These are phyloP conservation scores for Omphalotus olearius DNA, from an alignment of 1,284 basidiomycete genomes.

Conservation along the genomic window DNA sequence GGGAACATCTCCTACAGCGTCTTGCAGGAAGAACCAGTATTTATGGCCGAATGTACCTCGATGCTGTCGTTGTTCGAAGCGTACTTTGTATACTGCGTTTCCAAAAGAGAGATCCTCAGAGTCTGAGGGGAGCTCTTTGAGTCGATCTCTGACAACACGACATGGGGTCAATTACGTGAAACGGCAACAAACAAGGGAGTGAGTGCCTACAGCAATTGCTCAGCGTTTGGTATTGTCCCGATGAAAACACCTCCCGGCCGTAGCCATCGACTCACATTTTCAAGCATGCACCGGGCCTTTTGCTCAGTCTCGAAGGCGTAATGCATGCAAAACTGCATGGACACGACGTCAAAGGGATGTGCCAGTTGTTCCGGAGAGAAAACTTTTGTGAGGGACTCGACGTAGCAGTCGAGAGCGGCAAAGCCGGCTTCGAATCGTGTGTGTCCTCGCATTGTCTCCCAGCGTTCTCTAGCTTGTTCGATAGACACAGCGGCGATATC, in stretches of 20 bases:
- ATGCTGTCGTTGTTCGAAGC: conserved; percentile 70
- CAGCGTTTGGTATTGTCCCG: conserved; percentile 91
- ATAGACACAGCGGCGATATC: conserved; percentile 92
- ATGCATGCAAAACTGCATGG: conserved; percentile 99
- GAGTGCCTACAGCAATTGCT: conserved; percentile 66
- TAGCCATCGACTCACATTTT: conserved; percentile 84
- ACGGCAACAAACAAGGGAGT: conserved; percentile 9
- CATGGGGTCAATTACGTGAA: not conserved
- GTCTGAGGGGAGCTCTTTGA: conserved; percentile 60
- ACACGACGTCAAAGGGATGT: conserved; percentile 86
- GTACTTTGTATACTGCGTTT: conserved; percentile 86
- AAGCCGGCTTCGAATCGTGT: conserved; percentile 75
- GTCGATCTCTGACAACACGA: conserved; percentile 46
- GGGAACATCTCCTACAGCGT: conserved; percentile 95
- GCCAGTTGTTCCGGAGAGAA: conserved; percentile 59
- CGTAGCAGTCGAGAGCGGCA: conserved; percentile 87
- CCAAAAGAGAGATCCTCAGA: conserved; percentile 76
- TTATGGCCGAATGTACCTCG: conserved; percentile 81
- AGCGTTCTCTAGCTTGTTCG: conserved; percentile 80
- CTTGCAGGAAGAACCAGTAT: conserved; percentile 91
- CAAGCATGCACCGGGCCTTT: conserved; percentile 90
- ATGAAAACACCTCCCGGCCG: conserved; percentile 85
- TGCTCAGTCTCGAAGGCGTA: conserved; percentile 91
- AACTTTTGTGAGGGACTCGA: conserved; percentile 62
- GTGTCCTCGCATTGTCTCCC: conserved; percentile 43